Evolutionary conservation across 352 stramenopile species (phyloP), one percentile per base, ranked within the genome.

Genomic region (Elongisporangium prolatum): DNA sequence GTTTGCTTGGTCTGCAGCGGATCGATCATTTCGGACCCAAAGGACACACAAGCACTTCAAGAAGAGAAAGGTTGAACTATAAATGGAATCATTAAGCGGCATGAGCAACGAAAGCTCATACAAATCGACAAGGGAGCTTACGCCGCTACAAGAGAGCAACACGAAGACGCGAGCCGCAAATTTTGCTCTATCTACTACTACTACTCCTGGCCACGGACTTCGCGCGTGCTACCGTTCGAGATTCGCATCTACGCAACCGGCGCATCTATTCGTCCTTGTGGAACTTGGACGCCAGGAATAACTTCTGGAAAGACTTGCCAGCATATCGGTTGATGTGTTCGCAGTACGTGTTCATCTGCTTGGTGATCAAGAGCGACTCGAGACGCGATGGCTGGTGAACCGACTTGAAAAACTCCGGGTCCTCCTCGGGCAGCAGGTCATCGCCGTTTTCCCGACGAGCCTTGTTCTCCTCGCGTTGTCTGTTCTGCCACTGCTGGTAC

Each of bases 271-370:
- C 69, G 53, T 84, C 74, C 75, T 94, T 75, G 75, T 96, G 89
- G 67, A 97, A 86, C 68, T 91, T 91, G 59, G 84, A 75, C 50
- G 88, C 86, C 56, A 97, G 64, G 65, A 96, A 97, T 21, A 97
- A 79, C 72, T 97, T 97, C 70, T 94, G 80, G 73, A 96, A 96
- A 21, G 82, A 93, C 67, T 93, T 93, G 65, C 86, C 88, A 50
- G 86, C 79, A 71, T 95, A 96, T 53, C 83, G 82, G 74, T 96
- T 96, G 69, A 97, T 93, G 75, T 95, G 85, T 67, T 96, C 83
- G 68, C 86, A 96, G 80, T 96, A 96, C 74, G 84, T 93, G 74
- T 94, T 93, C 78, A 96, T 96, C 75, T 97, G 89, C 72, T 95
- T 96, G 59, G 84, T 93, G 71, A 95, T 93, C 48, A 96, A 69